Conservation (phyloP, 1,139 yeast genomes). For the Geotrichum fermentans region DNA sequence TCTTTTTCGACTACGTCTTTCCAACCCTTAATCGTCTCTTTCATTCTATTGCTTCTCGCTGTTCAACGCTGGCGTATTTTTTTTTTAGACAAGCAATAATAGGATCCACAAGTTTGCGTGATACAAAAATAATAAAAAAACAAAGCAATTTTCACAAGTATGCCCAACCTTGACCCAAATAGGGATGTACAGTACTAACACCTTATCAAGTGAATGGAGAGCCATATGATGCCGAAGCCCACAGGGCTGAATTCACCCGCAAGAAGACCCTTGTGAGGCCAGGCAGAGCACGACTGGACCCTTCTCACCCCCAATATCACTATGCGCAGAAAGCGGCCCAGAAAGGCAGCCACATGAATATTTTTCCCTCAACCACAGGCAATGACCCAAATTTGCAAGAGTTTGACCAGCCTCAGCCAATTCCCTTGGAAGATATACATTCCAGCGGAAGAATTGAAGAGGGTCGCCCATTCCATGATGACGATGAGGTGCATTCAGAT, state of each 20-base stretch:
- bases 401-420: background rate
- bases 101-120: too few relatives aligned
- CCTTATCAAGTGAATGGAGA: constrained; percentile 8
- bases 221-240: background rate
- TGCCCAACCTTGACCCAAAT: too few relatives aligned
- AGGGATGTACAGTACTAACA: too few relatives aligned
- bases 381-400: constrained; percentile 45
- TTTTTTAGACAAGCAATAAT: too few relatives aligned
- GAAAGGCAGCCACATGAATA: constrained; percentile 41
- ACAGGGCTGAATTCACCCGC: constrained; percentile 31
- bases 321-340: constrained; percentile 73
- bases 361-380: constrained; percentile 64
- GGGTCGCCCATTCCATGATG: background rate
- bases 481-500: background rate
- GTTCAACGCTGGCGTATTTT: too few relatives aligned
- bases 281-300: constrained; percentile 65
- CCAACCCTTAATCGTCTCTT: too few relatives aligned
- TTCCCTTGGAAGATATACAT: constrained; percentile 3
- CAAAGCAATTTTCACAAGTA: too few relatives aligned
- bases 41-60: too few relatives aligned
- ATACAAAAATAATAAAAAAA: too few relatives aligned
- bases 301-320: constrained; percentile 67
- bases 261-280: constrained; percentile 72
- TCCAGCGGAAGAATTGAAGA: too few relatives aligned
- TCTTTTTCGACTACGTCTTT: too few relatives aligned